A percentile compares a stretch with the other conserved stretches of the same genome.
phyloP scores from a whole-genome alignment of 73 alveolate genomes.

The Symbiodinium pilosum region DNA sequence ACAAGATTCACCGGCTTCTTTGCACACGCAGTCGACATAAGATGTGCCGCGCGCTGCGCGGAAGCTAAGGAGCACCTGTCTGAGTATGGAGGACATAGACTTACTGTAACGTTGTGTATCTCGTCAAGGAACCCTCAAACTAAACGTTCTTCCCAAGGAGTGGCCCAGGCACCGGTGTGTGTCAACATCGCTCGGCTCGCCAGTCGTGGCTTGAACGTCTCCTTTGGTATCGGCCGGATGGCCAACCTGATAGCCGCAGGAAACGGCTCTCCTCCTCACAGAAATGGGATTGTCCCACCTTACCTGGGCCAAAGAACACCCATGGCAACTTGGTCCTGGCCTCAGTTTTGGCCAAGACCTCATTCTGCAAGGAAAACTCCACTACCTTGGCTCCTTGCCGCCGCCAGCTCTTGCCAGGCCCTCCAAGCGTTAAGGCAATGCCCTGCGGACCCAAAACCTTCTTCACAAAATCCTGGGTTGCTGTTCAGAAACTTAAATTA shows the following conservation, averaged over 20 bases:
- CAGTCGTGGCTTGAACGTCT: too few relatives aligned
- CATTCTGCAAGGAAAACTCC: constrained; percentile 12
- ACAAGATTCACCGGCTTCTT: too few relatives aligned
- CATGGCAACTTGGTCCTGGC: not conserved
- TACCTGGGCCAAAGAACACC: constrained; percentile 74
- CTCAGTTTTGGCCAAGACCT: not conserved
- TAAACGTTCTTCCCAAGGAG: too few relatives aligned
- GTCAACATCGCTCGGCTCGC: not conserved
- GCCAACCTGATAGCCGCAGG: constrained; percentile 61
- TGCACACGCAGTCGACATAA: too few relatives aligned
- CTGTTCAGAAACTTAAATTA: too few relatives aligned
- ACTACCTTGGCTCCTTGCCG: constrained; percentile 65
- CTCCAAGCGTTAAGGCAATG: constrained; percentile 45
- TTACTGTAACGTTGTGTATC: too few relatives aligned
- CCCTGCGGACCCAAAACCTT: constrained; percentile 70
- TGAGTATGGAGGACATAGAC: too few relatives aligned
- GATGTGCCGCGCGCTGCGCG: too few relatives aligned
- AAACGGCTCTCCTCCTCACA: constrained; percentile 68
- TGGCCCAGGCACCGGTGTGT: too few relatives aligned
- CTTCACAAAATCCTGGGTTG: constrained; percentile 39
- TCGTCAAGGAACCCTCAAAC: too few relatives aligned
- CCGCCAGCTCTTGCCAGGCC: constrained; percentile 67
- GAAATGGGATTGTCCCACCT: constrained; percentile 41
- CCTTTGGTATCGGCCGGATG: not conserved
- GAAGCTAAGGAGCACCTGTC: too few relatives aligned